Percentiles rank a stretch among this genome's conserved stretches.
Conservation (phyloP, 148 eudicot species). For the Heliamphora exappendiculata region DNA sequence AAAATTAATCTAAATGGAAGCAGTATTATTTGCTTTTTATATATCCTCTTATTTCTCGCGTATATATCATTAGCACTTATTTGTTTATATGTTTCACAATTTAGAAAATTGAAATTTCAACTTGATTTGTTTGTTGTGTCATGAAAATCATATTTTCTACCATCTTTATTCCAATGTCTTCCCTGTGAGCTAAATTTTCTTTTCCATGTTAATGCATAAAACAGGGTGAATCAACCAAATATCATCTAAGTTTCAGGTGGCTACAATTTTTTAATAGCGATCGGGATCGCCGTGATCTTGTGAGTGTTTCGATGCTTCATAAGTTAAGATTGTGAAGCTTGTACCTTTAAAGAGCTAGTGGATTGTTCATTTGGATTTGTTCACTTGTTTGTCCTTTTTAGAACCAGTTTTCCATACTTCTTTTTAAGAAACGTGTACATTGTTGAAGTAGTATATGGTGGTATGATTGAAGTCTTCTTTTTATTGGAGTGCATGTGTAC, state of each 20-base stretch:
- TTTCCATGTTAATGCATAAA: constrained; percentile 15
- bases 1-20: neutral
- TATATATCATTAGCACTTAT: neutral
- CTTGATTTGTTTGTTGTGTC: neutral
- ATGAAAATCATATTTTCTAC: neutral
- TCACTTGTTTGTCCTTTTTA: neutral
- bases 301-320: constrained; percentile 30
- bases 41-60: neutral
- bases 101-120: neutral
- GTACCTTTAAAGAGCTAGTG: neutral
- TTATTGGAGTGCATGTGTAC: neutral
- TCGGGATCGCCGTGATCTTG: constrained; percentile 99
- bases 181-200: neutral
- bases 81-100: too few relatives aligned
- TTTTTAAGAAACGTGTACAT: neutral
- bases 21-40: neutral
- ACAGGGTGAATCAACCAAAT: constrained; percentile 97
- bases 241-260: constrained; percentile 91
- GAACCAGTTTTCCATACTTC: neutral
- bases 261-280: constrained; percentile 83
- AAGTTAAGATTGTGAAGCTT: constrained; percentile 1
- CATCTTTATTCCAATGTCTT: neutral
- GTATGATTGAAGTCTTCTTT: neutral
- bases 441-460: neutral
- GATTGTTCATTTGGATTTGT: constrained; percentile 2